Conservation (phyloP, 1,139 yeast genomes). For the Pneumocystis wakefieldiae region DNA sequence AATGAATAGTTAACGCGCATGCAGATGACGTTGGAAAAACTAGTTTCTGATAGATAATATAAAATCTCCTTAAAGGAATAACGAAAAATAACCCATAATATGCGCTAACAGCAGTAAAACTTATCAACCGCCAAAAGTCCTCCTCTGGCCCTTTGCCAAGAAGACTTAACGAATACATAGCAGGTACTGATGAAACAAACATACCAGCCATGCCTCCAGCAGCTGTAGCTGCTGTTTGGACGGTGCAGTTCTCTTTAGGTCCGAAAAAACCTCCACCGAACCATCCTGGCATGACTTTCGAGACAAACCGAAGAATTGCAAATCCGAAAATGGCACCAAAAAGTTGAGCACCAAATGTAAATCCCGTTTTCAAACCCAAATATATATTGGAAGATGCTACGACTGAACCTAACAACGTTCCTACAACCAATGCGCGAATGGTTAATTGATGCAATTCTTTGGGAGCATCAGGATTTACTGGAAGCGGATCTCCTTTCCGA, state of each 20-base stretch:
- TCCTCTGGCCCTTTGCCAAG: slow-evolving; percentile 5
- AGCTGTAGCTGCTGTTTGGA: slow-evolving; percentile 10
- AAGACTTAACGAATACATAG: slow-evolving; percentile 8
- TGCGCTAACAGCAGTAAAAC: slow-evolving; percentile 9
- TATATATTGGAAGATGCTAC: slow-evolving; percentile 11
- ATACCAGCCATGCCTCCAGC: slow-evolving; percentile 9
- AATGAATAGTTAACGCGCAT: slow-evolving; percentile 9
- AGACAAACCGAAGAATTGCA: slow-evolving; percentile 7
- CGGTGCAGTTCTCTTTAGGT: slow-evolving; percentile 9
- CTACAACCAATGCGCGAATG: slow-evolving; percentile 8
- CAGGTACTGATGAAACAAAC: slow-evolving; percentile 10
- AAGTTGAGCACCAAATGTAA: slow-evolving; percentile 9
- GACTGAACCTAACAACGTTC: slow-evolving; percentile 8
- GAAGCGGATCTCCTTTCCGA: slow-evolving; percentile 4
- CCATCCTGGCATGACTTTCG: slow-evolving; percentile 1
- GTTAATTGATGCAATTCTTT: slow-evolving; percentile 5
- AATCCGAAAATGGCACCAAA: slow-evolving; percentile 12
- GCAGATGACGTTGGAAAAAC: slow-evolving; percentile 11
- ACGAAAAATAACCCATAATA: slow-evolving; percentile 12
- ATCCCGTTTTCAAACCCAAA: slow-evolving; percentile 11
- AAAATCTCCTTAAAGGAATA: slow-evolving; percentile 10
- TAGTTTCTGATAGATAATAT: slow-evolving; percentile 8
- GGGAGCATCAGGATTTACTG: slow-evolving; percentile 5
- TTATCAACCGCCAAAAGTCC: slow-evolving; percentile 4
- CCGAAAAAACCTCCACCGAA: slow-evolving; percentile 11